Conservation (phyloP, 305 asterid species). For the Solanum hybrid region DNA sequence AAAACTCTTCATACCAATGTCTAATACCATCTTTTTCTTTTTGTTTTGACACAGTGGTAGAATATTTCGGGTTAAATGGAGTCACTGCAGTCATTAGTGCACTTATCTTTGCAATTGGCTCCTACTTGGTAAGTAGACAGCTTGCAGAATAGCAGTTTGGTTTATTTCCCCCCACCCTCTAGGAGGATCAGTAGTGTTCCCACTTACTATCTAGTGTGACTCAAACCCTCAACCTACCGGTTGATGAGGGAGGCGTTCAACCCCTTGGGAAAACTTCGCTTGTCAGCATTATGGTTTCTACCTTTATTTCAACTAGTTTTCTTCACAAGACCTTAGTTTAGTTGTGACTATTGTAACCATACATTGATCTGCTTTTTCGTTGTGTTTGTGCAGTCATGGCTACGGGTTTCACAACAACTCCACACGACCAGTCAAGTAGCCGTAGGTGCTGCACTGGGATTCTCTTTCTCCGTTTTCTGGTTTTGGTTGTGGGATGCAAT, state of each 20-base stretch:
- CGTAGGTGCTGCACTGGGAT: slow-evolving; percentile 69
- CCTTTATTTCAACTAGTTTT: not conserved
- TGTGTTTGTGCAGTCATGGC: slow-evolving; percentile 67
- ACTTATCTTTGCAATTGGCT: slow-evolving; percentile 32
- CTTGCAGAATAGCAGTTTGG: not conserved
- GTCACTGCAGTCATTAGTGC: slow-evolving; percentile 40
- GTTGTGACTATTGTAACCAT: not conserved
- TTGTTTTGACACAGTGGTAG: slow-evolving; percentile 37
- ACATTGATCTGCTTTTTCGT: not conserved
- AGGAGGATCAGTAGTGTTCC: not conserved
- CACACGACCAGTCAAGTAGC: slow-evolving; percentile 67
- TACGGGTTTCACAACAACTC: slow-evolving; percentile 64
- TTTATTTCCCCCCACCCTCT: not conserved
- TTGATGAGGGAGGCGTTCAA: not conserved
- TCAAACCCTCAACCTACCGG: not conserved
- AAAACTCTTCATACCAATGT: not conserved
- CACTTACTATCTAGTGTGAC: not conserved
- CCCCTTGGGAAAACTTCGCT: not conserved
- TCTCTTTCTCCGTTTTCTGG: slow-evolving; percentile 51
- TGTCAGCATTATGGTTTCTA: not conserved
- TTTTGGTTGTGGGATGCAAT: slow-evolving; percentile 54
- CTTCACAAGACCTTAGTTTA: not conserved
- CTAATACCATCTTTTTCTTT: not conserved
- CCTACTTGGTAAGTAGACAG: slow-evolving; percentile 56
- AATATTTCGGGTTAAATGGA: slow-evolving; percentile 42